These are phyloP conservation scores for Colletotrichum eleusines DNA, from an alignment of 2,329 filamentous ascomycete genomes.

Conservation along the genomic window DNA sequence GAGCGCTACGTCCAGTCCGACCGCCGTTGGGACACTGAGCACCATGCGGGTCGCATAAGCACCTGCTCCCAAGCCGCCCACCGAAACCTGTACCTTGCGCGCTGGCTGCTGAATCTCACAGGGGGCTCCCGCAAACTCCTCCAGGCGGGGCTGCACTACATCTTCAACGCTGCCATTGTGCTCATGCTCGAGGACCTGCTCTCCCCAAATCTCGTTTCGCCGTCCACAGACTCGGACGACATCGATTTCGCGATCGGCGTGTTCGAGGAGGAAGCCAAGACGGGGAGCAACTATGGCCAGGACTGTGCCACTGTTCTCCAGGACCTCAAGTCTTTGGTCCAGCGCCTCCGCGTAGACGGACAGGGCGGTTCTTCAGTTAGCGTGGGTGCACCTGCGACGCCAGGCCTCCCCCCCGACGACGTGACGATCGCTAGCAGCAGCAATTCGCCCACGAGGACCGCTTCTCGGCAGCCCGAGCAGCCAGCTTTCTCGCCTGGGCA, in stretches of 20 bases:
- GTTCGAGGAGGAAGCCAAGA: slow-evolving; percentile 56
- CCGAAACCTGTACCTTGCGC: slow-evolving; percentile 59
- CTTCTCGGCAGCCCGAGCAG: slow-evolving; percentile 9
- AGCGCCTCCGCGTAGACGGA: slow-evolving; percentile 47
- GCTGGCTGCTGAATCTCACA: slow-evolving; percentile 53
- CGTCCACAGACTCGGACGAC: slow-evolving; percentile 47
- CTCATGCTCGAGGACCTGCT: slow-evolving; percentile 61
- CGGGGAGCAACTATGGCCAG: slow-evolving; percentile 53
- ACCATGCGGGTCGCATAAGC: slow-evolving; percentile 50
- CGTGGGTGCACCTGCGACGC: slow-evolving; percentile 8
- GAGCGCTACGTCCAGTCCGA: slow-evolving; percentile 51
- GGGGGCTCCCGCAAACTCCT: slow-evolving; percentile 54
- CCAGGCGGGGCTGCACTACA: slow-evolving; percentile 60
- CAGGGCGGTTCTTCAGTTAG: not conserved
- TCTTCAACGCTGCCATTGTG: slow-evolving; percentile 64
- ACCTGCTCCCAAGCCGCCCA: slow-evolving; percentile 59
- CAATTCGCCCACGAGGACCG: slow-evolving; percentile 15
- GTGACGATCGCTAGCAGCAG: slow-evolving; percentile 11
- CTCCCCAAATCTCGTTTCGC: slow-evolving; percentile 46
- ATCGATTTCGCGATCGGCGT: slow-evolving; percentile 56
- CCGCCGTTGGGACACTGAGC: slow-evolving; percentile 47
- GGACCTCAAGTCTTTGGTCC: slow-evolving; percentile 54
- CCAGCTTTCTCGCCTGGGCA: slow-evolving; percentile 14
- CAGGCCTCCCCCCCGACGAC: slow-evolving; percentile 17
- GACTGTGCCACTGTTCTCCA: slow-evolving; percentile 55